These are phyloP conservation scores for Citrus maxima DNA, from an alignment of 345 rosid species.

Conservation along the genomic window DNA sequence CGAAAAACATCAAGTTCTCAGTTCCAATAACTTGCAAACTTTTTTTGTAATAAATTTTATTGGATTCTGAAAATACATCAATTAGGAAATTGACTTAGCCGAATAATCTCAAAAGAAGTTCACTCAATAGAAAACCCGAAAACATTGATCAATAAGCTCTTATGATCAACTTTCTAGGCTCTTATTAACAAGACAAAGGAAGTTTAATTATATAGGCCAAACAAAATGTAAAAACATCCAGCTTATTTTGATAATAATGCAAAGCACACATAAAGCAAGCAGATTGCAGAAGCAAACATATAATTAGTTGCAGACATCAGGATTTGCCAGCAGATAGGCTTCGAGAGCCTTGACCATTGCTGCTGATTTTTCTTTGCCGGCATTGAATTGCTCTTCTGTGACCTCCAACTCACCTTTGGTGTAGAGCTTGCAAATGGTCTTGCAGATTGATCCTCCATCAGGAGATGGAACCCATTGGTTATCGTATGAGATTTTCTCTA, in stretches of 20 bases:
- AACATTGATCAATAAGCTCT: neutral
- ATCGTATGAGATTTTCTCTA: conserved; percentile 32
- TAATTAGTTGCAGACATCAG: neutral
- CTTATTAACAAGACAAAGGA: neutral
- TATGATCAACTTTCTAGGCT: neutral
- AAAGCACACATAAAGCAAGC: neutral
- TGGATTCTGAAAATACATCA: neutral
- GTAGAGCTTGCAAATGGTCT: conserved; percentile 18
- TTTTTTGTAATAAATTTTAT: too few relatives aligned
- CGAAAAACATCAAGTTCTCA: neutral
- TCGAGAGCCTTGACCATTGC: neutral
- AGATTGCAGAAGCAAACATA: neutral
- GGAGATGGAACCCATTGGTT: conserved; percentile 18
- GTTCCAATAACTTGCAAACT: too few relatives aligned
- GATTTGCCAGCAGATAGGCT: neutral
- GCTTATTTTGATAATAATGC: neutral
- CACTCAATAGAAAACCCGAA: neutral
- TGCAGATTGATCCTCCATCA: conserved; percentile 24
- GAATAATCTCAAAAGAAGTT: neutral
- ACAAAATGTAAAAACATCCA: neutral
- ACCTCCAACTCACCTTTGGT: conserved; percentile 19
- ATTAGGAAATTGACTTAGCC: neutral
- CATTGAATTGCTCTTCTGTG: conserved; percentile 24
- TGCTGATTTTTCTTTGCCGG: neutral
- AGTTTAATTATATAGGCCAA: too few relatives aligned